phyloP scores from a whole-genome alignment of 352 stramenopile species.

The Phytopythium vexans region DNA sequence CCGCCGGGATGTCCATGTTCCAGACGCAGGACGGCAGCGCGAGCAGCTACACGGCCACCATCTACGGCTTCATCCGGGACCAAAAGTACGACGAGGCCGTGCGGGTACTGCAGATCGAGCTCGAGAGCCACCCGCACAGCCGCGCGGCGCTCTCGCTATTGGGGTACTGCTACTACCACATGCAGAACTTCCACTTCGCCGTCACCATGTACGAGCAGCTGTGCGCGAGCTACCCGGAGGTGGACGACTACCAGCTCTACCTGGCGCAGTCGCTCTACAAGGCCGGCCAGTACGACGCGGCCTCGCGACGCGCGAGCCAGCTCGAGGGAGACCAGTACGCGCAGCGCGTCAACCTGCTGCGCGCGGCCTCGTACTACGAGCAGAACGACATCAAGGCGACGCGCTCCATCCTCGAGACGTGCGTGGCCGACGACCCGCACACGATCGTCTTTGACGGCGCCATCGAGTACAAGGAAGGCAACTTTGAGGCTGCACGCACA shows the following conservation, averaged over 20 bases:
- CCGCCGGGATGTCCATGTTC: slow-evolving; percentile 35
- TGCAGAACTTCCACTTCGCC: slow-evolving; percentile 91
- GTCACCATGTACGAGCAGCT: slow-evolving; percentile 95
- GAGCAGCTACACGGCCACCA: slow-evolving; percentile 90
- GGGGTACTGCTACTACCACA: slow-evolving; percentile 98
- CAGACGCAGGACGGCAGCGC: slow-evolving; percentile 54
- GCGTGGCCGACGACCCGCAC: slow-evolving; percentile 90
- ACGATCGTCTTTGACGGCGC: slow-evolving; percentile 84
- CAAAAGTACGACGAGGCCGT: slow-evolving; percentile 93
- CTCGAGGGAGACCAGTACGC: slow-evolving; percentile 85
- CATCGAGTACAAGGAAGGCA: slow-evolving; percentile 85
- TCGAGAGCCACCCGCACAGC: slow-evolving; percentile 92
- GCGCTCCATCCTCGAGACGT: slow-evolving; percentile 90
- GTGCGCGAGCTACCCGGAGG: slow-evolving; percentile 89
- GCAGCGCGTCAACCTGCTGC: slow-evolving; percentile 82
- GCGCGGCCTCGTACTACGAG: slow-evolving; percentile 94
- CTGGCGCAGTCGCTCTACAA: slow-evolving; percentile 96
- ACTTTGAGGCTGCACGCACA: slow-evolving; percentile 85
- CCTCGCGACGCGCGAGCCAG: slow-evolving; percentile 76
- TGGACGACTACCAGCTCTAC: slow-evolving; percentile 96
- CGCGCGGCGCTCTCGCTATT: slow-evolving; percentile 92
- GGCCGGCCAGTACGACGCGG: slow-evolving; percentile 75
- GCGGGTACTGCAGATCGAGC: slow-evolving; percentile 88
- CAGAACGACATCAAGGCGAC: slow-evolving; percentile 92
- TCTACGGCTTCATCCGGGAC: slow-evolving; percentile 95